Conservation (phyloP, 148 eudicot genomes). For the Heliosperma pusillum region DNA sequence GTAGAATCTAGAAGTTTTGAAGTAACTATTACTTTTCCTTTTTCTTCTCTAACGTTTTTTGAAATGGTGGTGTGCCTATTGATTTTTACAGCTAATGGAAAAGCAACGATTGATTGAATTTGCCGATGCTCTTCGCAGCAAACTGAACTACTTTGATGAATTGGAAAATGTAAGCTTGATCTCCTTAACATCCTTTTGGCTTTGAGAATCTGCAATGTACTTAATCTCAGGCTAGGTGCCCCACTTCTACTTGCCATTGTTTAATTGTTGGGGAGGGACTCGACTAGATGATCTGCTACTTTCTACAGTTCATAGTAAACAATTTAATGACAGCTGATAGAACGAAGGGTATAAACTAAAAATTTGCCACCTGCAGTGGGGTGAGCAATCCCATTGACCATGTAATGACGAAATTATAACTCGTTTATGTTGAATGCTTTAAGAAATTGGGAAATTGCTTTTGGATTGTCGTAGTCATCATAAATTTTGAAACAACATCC, state of each 20-base stretch:
- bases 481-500: too few relatives aligned
- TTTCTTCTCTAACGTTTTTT: conserved; percentile 6
- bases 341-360: neutral
- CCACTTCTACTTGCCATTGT: neutral
- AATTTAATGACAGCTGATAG: neutral
- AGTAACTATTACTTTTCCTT: neutral
- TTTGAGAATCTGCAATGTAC: conserved; percentile 1
- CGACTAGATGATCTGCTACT: neutral
- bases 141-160: conserved; percentile 93
- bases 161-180: conserved; percentile 83
- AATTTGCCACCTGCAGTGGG: neutral
- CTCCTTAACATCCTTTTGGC: neutral
- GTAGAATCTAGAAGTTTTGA: neutral
- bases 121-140: conserved; percentile 91
- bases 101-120: conserved; percentile 90
- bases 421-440: neutral
- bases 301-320: conserved; percentile 3
- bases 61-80: conserved; percentile 17
- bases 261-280: neutral
- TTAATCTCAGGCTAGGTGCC: neutral
- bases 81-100: conserved; percentile 67
- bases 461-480: neutral
- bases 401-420: neutral
- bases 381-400: neutral
- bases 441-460: neutral